Conservation (phyloP, 305 asterid species). For the Solanum hybrid region DNA sequence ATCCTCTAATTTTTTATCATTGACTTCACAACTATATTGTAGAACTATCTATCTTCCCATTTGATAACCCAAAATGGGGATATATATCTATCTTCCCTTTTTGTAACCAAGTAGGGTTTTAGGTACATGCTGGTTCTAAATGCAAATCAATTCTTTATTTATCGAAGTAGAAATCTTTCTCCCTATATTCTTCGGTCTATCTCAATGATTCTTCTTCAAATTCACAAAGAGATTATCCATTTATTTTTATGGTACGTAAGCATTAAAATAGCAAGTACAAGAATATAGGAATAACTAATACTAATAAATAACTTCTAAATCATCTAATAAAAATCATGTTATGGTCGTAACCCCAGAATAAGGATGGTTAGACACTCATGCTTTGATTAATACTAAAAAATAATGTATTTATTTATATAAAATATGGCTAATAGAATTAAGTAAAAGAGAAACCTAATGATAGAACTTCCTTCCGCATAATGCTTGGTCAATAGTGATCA, state of each 20-base stretch:
- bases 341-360: not conserved
- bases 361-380: not conserved
- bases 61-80: not conserved
- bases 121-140: not conserved
- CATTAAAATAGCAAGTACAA: not conserved
- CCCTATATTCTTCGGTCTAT: not conserved
- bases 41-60: too few relatives aligned
- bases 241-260: not conserved
- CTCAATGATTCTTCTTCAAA: not conserved
- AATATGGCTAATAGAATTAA: not conserved
- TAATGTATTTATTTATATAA: not conserved
- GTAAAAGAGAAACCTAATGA: not conserved
- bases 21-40: not conserved
- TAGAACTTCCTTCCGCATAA: not conserved
- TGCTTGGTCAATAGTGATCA: not conserved
- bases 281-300: not conserved
- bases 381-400: not conserved
- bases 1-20: not conserved
- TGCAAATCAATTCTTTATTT: not conserved
- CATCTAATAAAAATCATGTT: not conserved
- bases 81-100: not conserved
- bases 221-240: not conserved
- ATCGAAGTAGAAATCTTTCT: not conserved
- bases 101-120: not conserved
- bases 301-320: not conserved